Conservation (phyloP, 805 yeast genomes). For the Candida maltosa region DNA sequence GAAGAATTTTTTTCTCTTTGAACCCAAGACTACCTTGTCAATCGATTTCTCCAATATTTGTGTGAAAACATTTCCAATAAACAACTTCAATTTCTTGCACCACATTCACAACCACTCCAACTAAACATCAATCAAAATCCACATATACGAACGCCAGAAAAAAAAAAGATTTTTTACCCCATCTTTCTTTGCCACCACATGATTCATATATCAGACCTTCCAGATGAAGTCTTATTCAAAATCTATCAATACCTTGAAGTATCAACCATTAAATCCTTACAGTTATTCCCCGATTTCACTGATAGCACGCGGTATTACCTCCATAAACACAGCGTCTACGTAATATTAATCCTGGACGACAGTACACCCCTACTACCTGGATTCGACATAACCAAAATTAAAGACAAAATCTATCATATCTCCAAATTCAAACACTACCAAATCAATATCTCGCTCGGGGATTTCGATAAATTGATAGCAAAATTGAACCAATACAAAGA, state of each 20-base stretch:
- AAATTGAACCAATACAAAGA: conserved; percentile 2
- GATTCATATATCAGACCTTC: conserved; percentile 6
- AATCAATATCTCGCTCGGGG: conserved; percentile 5
- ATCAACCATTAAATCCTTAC: conserved; percentile 6
- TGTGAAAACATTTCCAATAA: too few species aligned
- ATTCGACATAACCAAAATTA: not conserved
- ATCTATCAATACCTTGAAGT: conserved; percentile 5
- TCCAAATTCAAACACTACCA: conserved; percentile 5
- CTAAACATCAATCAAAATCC: too few species aligned
- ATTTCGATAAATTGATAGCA: conserved; percentile 5
- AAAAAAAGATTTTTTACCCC: not conserved
- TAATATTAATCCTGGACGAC: conserved; percentile 5
- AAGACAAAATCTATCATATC: conserved; percentile 4
- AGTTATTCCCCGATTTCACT: not conserved
- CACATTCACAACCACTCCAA: too few species aligned
- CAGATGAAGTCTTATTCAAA: conserved; percentile 8
- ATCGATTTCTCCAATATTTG: too few species aligned
- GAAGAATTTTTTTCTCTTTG: too few species aligned
- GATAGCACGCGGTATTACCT: not conserved
- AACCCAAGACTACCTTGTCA: too few species aligned
- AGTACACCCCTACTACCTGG: not conserved
- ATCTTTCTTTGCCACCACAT: too few species aligned
- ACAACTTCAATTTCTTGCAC: too few species aligned
- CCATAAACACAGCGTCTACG: conserved; percentile 1
- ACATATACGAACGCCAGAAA: not conserved